phyloP scores from a whole-genome alignment of 768 basidiomycete genomes.

The Wakefieldia striispora region DNA sequence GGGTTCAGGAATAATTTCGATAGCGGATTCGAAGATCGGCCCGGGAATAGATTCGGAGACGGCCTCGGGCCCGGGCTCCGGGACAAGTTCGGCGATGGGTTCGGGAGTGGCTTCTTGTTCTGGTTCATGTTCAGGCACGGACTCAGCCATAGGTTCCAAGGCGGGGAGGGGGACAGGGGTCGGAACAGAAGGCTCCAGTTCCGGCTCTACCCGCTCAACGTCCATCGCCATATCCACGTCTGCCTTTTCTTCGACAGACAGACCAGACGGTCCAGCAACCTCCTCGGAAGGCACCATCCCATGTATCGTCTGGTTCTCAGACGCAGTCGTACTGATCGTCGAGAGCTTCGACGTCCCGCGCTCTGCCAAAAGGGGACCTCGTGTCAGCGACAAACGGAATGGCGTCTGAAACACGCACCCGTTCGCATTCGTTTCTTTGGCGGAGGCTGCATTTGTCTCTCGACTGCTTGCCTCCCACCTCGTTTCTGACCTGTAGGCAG shows the following conservation, averaged over 20 bases:
- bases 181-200: neutral
- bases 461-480: constrained; percentile 50
- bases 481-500: constrained; percentile 72
- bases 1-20: neutral
- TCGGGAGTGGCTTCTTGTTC: neutral
- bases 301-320: constrained; percentile 43
- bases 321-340: constrained; percentile 43
- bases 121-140: neutral
- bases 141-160: constrained; percentile 1
- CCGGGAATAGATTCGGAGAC: neutral
- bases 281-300: constrained; percentile 26
- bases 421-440: constrained; percentile 55
- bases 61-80: neutral
- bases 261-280: constrained; percentile 23
- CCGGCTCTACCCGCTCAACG: constrained; percentile 8
- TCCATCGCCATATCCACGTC: constrained; percentile 16
- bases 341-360: constrained; percentile 44
- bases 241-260: constrained; percentile 16
- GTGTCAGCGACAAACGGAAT: neutral
- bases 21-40: neutral
- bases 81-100: neutral
- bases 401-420: constrained; percentile 29
- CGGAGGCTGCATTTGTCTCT: constrained; percentile 45
- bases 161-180: neutral
- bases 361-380: constrained; percentile 17